Base-by-base conservation (phyloP, 179 eudicot species). In the Silene noctiflora region DNA sequence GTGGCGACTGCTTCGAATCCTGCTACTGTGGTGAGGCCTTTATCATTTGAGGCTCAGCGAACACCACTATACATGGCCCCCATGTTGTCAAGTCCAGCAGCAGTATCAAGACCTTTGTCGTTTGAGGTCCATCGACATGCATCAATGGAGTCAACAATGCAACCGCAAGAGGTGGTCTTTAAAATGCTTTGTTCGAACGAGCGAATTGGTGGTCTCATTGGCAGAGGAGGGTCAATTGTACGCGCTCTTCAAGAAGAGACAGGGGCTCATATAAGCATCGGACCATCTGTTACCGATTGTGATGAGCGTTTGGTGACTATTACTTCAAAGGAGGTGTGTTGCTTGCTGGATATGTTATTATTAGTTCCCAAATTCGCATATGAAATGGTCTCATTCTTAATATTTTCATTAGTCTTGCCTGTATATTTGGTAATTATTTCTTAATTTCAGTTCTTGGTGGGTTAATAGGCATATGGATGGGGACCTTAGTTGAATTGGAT, bases 171-270 rank as follows among this genome's bases (percentile, higher is more conserved):
- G 64, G 85, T 92, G 35, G 81, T 80, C 39, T 92, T 89, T 79
- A 90, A 80, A 76, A 67, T 94, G 67, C 92, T 94, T 76, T 89
- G 96, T 83, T 80, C 83, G 12, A 84, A 67, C 76, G 94, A 89
- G 63, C 82, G 78, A 78, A 88, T 85, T 46, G 97, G 98, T 24
- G 86, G 91, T 64, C 77, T 94, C 31, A 92, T 94, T 83, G 98
- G 98, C 73, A 92, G 82, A 73, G 92, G 91, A 75, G 98, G 98
- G 58, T 80, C 89, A 25, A 88, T 90, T 13, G 58, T 90, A 67
- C 88, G 82, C 80, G 88, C 90, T 63, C 85, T 94, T 82, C 88
- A 92, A 84, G 83, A 84, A 46, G 91, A 90, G 81, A 79, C 89
- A 10, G 94, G 97, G 76, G 96, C 96, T 79, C 78, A 74, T 56